Percentiles rank a stretch among this genome's conserved stretches.
phyloP scores from a whole-genome alignment of 164 flowering plant species.

The Liquidambar formosana region DNA sequence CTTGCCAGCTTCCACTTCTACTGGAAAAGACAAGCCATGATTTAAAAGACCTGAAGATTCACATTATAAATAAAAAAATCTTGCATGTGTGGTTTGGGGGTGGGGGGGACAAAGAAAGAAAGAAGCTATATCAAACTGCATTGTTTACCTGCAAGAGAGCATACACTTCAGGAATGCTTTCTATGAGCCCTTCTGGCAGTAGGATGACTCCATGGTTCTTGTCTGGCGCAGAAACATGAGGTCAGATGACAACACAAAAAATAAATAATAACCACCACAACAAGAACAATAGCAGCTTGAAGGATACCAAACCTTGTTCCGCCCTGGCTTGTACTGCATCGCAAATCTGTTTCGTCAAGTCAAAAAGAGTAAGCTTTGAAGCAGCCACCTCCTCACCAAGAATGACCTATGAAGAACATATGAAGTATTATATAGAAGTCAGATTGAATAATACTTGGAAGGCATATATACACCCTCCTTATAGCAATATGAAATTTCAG shows the following conservation, averaged over 20 bases:
- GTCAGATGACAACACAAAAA: constrained; percentile 1
- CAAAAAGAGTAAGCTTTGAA: constrained; percentile 95
- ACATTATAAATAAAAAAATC: too few species aligned
- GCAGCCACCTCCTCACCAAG: constrained; percentile 99
- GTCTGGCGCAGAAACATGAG: constrained; percentile 40
- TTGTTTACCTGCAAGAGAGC: constrained; percentile 83
- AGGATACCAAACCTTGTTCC: constrained; percentile 55
- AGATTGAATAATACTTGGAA: not conserved
- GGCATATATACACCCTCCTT: not conserved
- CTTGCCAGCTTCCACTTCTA: not conserved
- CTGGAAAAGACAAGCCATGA: not conserved
- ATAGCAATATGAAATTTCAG: constrained; percentile 2
- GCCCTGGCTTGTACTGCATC: constrained; percentile 98
- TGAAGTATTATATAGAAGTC: not conserved
- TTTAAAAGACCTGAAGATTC: not conserved
- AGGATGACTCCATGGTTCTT: constrained; percentile 95
- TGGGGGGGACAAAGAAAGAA: not conserved
- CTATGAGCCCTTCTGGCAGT: constrained; percentile 94
- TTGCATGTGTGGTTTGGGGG: too few species aligned
- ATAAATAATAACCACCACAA: constrained; percentile 1
- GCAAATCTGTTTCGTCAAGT: constrained; percentile 86
- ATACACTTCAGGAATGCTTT: constrained; percentile 96
- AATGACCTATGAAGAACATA: constrained; percentile 59
- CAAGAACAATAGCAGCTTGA: not conserved
- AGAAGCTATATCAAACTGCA: not conserved